Conservation (phyloP, 768 basidiomycete species). For the Boletellus ananas region DNA sequence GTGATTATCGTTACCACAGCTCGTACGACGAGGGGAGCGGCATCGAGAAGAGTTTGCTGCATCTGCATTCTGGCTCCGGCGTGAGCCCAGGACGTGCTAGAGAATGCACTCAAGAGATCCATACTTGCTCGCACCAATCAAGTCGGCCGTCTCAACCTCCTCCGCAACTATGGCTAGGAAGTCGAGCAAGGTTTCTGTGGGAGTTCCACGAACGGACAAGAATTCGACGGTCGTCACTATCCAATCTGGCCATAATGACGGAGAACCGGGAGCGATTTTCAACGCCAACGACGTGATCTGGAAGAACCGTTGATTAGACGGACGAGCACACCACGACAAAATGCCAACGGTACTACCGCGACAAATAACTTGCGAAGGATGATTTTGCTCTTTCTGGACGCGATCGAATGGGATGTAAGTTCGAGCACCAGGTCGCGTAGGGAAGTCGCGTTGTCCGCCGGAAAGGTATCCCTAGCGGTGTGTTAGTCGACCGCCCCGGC, state of each 20-base stretch:
- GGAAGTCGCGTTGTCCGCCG: slow-evolving; percentile 50
- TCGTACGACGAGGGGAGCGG: slow-evolving; percentile 66
- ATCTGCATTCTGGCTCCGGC: slow-evolving; percentile 50
- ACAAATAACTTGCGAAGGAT: slow-evolving; percentile 87
- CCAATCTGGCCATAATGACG: slow-evolving; percentile 73
- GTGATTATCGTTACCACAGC: slow-evolving; percentile 60
- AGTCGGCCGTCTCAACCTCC: slow-evolving; percentile 72
- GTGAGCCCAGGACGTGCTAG: slow-evolving; percentile 6
- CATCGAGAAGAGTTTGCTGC: slow-evolving; percentile 60
- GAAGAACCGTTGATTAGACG: slow-evolving; percentile 6
- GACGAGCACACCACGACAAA: background rate
- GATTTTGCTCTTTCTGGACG: slow-evolving; percentile 56
- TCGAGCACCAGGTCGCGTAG: slow-evolving; percentile 68
- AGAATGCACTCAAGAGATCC: slow-evolving; percentile 23
- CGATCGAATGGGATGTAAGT: slow-evolving; percentile 63
- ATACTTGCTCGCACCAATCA: slow-evolving; percentile 70
- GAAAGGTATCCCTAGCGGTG: slow-evolving; percentile 65
- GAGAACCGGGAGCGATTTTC: slow-evolving; percentile 57
- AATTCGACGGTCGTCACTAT: slow-evolving; percentile 59
- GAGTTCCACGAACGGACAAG: slow-evolving; percentile 57
- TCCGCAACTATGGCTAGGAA: slow-evolving; percentile 83
- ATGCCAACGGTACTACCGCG: slow-evolving; percentile 46
- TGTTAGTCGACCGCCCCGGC: slow-evolving; percentile 1
- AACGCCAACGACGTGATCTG: slow-evolving; percentile 71
- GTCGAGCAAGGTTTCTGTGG: slow-evolving; percentile 61